phyloP scores from a whole-genome alignment of 768 basidiomycete genomes.

The Astraeus odoratus region DNA sequence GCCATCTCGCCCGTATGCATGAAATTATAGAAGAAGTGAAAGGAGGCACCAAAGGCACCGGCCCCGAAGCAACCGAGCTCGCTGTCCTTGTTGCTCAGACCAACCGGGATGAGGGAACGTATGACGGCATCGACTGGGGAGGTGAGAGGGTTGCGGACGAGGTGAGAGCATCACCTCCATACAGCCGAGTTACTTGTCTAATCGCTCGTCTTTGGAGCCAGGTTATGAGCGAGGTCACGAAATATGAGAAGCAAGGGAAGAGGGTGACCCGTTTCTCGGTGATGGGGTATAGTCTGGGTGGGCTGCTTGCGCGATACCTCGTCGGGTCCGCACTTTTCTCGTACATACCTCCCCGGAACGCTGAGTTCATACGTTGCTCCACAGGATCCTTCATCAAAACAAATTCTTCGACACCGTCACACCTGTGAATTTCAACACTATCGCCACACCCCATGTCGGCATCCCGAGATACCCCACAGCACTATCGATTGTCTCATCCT shows the following conservation, averaged over 20 bases:
- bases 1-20: slow-evolving; percentile 53
- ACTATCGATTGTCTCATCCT: slow-evolving; percentile 44
- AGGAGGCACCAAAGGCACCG: slow-evolving; percentile 14
- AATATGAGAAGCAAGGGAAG: slow-evolving; percentile 45
- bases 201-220: slow-evolving; percentile 16
- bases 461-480: slow-evolving; percentile 57
- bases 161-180: slow-evolving; percentile 31
- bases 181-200: not conserved
- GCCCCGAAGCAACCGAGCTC: slow-evolving; percentile 36
- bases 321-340: slow-evolving; percentile 49
- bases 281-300: slow-evolving; percentile 77
- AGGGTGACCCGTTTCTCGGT: slow-evolving; percentile 65
- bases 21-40: slow-evolving; percentile 46
- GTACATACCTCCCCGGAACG: not conserved
- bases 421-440: slow-evolving; percentile 76
- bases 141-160: slow-evolving; percentile 76
- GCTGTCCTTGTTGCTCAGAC: slow-evolving; percentile 60
- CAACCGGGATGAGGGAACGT: slow-evolving; percentile 60
- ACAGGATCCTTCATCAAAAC: slow-evolving; percentile 56
- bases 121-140: slow-evolving; percentile 83
- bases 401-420: slow-evolving; percentile 64
- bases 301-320: slow-evolving; percentile 73
- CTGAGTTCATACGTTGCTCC: slow-evolving; percentile 1
- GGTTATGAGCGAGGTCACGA: slow-evolving; percentile 50
- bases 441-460: slow-evolving; percentile 82